Conservation (phyloP, 257 asterid species). For the Cruciata laevipes region DNA sequence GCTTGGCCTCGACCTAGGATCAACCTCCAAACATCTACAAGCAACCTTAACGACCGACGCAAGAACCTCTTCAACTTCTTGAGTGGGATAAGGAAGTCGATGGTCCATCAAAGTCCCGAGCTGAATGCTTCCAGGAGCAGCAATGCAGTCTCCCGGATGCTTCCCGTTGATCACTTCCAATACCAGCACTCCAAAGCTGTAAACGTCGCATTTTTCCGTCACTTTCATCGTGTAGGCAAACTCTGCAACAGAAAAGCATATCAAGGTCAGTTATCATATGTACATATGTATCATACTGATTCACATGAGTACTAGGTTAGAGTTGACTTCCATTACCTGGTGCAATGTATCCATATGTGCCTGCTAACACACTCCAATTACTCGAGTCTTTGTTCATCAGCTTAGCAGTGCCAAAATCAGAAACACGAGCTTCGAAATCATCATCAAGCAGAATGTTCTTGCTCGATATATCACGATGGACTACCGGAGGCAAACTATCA, state of each 20-base stretch:
- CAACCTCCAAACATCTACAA: not conserved
- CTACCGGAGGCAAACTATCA: not conserved
- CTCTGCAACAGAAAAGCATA: not conserved
- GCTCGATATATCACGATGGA: conserved; percentile 1
- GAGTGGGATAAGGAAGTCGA: not conserved
- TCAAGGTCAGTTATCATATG: not conserved
- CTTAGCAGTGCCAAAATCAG: conserved; percentile 1
- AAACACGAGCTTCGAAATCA: not conserved
- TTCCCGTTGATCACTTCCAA: not conserved
- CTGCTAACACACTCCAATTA: conserved; percentile 29
- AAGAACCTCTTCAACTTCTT: not conserved
- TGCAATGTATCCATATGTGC: conserved; percentile 39
- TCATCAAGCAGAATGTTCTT: not conserved
- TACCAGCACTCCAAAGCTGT: not conserved
- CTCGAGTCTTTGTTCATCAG: conserved; percentile 18
- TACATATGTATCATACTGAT: no score
- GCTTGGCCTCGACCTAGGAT: not conserved
- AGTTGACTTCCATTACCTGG: conserved; percentile 19
- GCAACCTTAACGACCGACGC: not conserved
- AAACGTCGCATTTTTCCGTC: conserved; percentile 1
- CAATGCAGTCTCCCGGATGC: not conserved
- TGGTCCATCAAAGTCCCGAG: not conserved
- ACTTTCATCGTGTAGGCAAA: conserved; percentile 2
- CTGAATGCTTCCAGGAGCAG: not conserved
- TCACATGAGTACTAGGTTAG: not conserved